These are phyloP conservation scores for Penstemon barbatus DNA, from an alignment of 257 asterid species.

Conservation along the genomic window DNA sequence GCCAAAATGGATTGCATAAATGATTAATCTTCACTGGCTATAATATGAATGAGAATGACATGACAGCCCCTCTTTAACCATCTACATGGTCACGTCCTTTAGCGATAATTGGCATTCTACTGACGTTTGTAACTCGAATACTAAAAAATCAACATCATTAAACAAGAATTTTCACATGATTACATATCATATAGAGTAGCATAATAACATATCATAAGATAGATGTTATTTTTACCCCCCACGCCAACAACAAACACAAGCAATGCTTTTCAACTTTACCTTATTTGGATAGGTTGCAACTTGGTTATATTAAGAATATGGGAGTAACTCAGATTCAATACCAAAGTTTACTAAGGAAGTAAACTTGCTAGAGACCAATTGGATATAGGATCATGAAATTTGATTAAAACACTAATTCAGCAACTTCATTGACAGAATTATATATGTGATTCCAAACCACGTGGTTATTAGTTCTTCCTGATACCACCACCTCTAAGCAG, in stretches of 20 bases:
- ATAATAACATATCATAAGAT: neutral
- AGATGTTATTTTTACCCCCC: neutral
- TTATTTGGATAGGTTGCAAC: neutral
- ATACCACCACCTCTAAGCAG: too few species aligned
- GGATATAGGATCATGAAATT: neutral
- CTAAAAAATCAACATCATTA: neutral
- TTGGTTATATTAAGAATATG: neutral
- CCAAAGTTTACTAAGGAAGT: neutral
- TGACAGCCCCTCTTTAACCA: neutral
- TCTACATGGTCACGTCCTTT: too few species aligned
- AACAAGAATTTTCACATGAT: neutral
- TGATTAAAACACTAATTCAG: neutral
- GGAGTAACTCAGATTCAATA: neutral
- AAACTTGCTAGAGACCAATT: neutral
- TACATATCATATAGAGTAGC: neutral
- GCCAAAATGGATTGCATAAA: neutral
- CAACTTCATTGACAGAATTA: neutral
- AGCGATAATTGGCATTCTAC: too few species aligned
- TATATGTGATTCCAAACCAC: neutral
- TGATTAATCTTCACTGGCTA: neutral
- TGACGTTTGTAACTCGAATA: neutral
- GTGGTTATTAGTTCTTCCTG: neutral
- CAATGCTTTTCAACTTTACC: neutral
- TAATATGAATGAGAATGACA: neutral
- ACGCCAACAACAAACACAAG: neutral